Base-by-base conservation (phyloP, 1,284 basidiomycete genomes). In the Boletus smithii region DNA sequence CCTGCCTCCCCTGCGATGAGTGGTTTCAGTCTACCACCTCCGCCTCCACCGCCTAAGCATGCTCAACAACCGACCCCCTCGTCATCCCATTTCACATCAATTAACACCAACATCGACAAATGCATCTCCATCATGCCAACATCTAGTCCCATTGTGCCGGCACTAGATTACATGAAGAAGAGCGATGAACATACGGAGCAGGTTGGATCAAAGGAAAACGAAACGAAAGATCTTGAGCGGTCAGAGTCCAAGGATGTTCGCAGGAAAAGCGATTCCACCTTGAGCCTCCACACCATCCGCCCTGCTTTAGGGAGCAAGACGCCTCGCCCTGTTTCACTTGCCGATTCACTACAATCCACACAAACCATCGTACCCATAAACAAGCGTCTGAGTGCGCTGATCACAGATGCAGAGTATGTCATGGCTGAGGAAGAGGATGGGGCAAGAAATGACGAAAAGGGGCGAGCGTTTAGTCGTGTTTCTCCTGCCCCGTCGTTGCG, bases 201-300 rank as follows among this genome's bases (percentile, higher is more conserved):
- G 40, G 31, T 49, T 3, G 47, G 46, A 41, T 49, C 50, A 14
- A 64, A 61, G 37, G 64, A 62, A 51, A 67, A 60, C 39, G 59
- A 60, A 20, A 53, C 58, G 46, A 62, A 49, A 17, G 66, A 68
- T 35, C 49, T 67, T 35, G 65, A 68, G 54, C 83, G 80, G 66
- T 79, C 80, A 51, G 67, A 73, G 48, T 58, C 61, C 56, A 85
- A 81, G 68, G 84, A 87, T 53, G 69, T 74, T 29, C 83, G 81
- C 79, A 69, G 85, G 54, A 84, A 83, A 66, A 86, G 83, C 55
- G 86, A 88, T 65, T 80, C 85, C 6, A 86, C 84, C 10, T 79
- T 83, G 62, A 83, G 83, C 59, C 79, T 83, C 59, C 75, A 77
- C 52, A 88, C 85, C 26, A 77, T 85, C 49, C 76, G 84, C 27